Base-by-base conservation (phyloP, 169 alveolate species). In the Plasmodium gonderi region DNA sequence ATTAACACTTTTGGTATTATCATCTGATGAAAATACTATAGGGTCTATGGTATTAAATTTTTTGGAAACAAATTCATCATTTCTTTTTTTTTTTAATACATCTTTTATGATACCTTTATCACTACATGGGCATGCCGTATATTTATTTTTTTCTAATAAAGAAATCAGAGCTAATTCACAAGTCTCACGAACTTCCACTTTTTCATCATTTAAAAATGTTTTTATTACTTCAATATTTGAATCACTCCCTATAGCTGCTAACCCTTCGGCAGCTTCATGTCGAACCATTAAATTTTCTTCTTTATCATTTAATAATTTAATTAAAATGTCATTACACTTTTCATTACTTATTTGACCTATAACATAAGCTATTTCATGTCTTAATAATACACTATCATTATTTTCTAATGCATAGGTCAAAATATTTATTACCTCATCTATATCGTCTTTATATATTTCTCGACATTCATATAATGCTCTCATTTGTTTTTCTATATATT, bases 361-460 rank as follows among this genome's bases (percentile, higher is more conserved):
- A 6, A 97, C 98, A 92, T 97, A 97, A 20, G 98, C 97, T n/a
- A 97, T 97, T 91, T 97, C 99, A 91, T 97, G 99, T 44, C 98
- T 95, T 40, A 85, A 95, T n/a, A 96, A 60, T 17, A 64, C 47
- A 33, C 83, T 76, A 51, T 72, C 91, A 31, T 78, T 74, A 76
- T 54, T 38, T 76, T 80, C 72, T 87, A 79, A 81, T 14, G 91
- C 92, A 67, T 67, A 85, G 2, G 92, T 49, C 64, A 85, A 82
- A 68, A 85, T 49, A 75, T 85, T 85, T 85, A 85, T 51, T 65
- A 85, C 78, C 67, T 85, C 92, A 31, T 85, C 87, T 74, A 85
- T 60, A 85, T 85, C 85, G 29, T 75, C 79, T 76, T 85, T 85
- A 65, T 85, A 74, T 49, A 85, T 64, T 85, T 85, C 92, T 75